Base-by-base conservation (phyloP, 1,284 basidiomycete species). In the Cutaneotrichosporon cavernicola region DNA sequence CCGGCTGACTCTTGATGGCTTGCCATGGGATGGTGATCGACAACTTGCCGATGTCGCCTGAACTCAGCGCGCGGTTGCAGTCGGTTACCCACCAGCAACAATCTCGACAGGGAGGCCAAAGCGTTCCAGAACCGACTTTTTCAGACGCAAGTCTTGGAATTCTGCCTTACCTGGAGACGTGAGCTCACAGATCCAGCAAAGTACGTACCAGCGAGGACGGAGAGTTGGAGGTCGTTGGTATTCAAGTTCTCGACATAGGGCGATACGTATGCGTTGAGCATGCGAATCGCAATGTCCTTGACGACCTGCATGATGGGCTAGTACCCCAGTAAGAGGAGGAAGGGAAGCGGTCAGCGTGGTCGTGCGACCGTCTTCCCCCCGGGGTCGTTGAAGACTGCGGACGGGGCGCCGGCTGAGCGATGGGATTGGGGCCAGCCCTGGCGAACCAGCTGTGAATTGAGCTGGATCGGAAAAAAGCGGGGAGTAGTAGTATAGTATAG, bases 181-280 rank as follows among this genome's bases (percentile, higher is more conserved):
- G 18, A 58, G 57, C 38, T 56, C 8, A n/a, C 10, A 30, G 14
- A 11, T 40, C 38, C 38, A 16, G 3, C 21, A 10, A 16, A 18
- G 21, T 16, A 63, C 66, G 43, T 38, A 87, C 95, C 96, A 84
- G 92, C 90, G 73, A 89, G 91, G 70, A 99, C 92, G 34, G 94
- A 95, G 83, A 97, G 90, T 74, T 94, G 95, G 57, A 99, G 89
- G 81, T 97, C 92, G 74, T 91, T 90, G 72, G 94, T 88, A 80
- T 98, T 94, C 78, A 99, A 83, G 73, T 97, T 97, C 82, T 97
- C 94, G 69, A 99, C 91, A 85, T 99, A 98, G 1, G 92, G 91
- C 51, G 92, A 91, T 58, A 97, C 88, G 69, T 97, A 90, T 71
- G 91, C 87, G 80, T 97, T 97, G 83, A 95, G 90, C 72, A 95